Evolutionary conservation across 306 rosid species (phyloP).

Genomic region (Inga laurina): DNA sequence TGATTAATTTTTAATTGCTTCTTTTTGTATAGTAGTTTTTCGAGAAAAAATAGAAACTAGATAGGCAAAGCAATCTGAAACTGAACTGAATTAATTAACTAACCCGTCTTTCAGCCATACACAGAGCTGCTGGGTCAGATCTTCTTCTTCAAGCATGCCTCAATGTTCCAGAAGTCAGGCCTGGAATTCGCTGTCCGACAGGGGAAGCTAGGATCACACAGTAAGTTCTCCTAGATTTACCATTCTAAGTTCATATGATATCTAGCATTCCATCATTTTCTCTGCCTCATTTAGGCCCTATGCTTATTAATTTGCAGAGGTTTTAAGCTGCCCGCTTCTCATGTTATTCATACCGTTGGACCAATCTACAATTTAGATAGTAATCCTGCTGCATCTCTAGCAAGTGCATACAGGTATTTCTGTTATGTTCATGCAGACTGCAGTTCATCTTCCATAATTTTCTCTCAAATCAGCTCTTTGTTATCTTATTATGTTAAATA

Average conservation of each 20-base stretch:
- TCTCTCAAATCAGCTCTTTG: not conserved
- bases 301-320: conserved; percentile 60
- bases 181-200: conserved; percentile 81
- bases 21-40: not conserved
- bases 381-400: conserved; percentile 61
- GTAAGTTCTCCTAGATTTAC: conserved; percentile 44
- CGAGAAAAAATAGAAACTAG: not conserved
- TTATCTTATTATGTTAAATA: not conserved
- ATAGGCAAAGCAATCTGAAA: not conserved
- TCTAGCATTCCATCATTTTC: not conserved
- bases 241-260: not conserved
- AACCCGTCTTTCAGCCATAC: conserved; percentile 59
- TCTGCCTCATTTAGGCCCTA: conserved; percentile 4
- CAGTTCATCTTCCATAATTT: conserved; percentile 12
- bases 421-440: conserved; percentile 7
- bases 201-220: conserved; percentile 94
- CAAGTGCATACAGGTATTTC: conserved; percentile 74
- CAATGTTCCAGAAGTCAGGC: conserved; percentile 66
- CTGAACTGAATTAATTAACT: not conserved
- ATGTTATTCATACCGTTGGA: conserved; percentile 86
- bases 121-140: conserved; percentile 84
- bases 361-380: conserved; percentile 53
- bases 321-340: conserved; percentile 72
- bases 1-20: conserved; percentile 17
- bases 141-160: conserved; percentile 74